Evolutionary conservation across 2,329 filamentous ascomycete genomes (phyloP).

Genomic region (Colletotrichum lindemuthianum): DNA sequence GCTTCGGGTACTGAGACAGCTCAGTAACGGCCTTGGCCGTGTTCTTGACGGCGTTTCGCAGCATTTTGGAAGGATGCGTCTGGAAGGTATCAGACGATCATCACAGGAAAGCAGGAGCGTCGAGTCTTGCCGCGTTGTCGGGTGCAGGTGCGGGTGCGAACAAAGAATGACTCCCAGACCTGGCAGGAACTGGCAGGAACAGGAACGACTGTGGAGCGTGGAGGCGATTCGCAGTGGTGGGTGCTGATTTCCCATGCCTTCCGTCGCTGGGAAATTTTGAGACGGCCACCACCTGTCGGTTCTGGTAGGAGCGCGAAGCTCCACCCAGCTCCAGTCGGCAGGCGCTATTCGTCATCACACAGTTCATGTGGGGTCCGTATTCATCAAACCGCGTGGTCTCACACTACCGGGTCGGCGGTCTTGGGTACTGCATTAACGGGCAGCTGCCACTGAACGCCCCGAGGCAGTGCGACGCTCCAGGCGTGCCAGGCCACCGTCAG

Average conservation of each 20-base stretch:
- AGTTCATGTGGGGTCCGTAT: conserved; percentile 28
- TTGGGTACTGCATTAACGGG: conserved; percentile 27
- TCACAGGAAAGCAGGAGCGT: too few relatives aligned
- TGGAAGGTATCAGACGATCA: background rate
- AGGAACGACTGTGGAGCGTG: conserved; percentile 20
- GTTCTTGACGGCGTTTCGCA: conserved; percentile 59
- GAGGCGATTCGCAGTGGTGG: conserved; percentile 19
- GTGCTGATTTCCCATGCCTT: background rate
- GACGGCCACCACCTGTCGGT: background rate
- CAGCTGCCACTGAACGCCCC: conserved; percentile 15
- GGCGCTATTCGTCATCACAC: conserved; percentile 34
- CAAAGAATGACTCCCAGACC: background rate
- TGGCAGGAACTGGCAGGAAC: background rate
- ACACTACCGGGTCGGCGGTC: conserved; percentile 22
- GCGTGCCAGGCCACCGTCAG: conserved; percentile 12
- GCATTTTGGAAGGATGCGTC: conserved; percentile 49
- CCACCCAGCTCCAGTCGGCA: conserved; percentile 9
- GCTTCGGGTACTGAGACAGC: conserved; percentile 77
- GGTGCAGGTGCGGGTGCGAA: too few relatives aligned
- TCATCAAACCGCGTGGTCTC: conserved; percentile 24
- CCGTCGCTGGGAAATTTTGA: conserved; percentile 22
- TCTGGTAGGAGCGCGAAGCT: conserved; percentile 4
- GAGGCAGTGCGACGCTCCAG: conserved; percentile 5
- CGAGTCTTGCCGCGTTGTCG: too few relatives aligned
- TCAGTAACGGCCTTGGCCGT: conserved; percentile 76